phyloP scores from a whole-genome alignment of 139 green algal genomes.

The Chlamydomonas incerta region DNA sequence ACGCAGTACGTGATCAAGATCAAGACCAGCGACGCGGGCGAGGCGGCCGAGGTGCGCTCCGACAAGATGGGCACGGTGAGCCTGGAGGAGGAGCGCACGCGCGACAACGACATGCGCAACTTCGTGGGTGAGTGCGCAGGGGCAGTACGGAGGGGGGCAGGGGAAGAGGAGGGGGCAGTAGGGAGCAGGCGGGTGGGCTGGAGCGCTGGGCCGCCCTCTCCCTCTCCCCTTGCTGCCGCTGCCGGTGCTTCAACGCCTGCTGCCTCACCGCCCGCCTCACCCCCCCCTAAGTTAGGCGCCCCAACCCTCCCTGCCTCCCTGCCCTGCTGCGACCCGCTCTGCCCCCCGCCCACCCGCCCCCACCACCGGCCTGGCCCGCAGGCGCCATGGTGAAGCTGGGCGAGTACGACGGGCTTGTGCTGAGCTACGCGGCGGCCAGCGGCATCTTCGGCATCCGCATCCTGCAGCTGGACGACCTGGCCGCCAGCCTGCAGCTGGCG shows the following conservation, averaged over 20 bases:
- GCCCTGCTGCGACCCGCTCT: too few relatives aligned
- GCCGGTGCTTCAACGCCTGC: too few relatives aligned
- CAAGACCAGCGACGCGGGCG: slow-evolving; percentile 14
- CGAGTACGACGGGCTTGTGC: slow-evolving; percentile 47
- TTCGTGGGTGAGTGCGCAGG: slow-evolving; percentile 12
- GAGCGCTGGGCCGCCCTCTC: too few relatives aligned
- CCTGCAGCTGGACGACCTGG: slow-evolving; percentile 36
- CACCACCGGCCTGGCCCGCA: neutral
- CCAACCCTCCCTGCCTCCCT: too few relatives aligned
- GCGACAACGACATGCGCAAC: slow-evolving; percentile 41
- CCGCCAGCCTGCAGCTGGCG: slow-evolving; percentile 21
- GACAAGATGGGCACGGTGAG: slow-evolving; percentile 34
- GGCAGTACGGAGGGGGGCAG: neutral
- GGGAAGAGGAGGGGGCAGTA: neutral
- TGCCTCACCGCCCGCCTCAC: too few relatives aligned
- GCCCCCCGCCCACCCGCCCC: neutral
- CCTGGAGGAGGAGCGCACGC: slow-evolving; percentile 34
- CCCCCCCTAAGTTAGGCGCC: too few relatives aligned
- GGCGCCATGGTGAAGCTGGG: slow-evolving; percentile 49
- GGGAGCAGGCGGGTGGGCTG: too few relatives aligned
- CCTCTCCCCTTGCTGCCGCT: too few relatives aligned
- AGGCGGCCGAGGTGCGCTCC: slow-evolving; percentile 4
- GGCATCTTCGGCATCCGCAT: slow-evolving; percentile 44
- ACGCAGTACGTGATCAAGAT: slow-evolving; percentile 44
- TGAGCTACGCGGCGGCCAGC: neutral